A percentile compares a stretch with the other conserved stretches of the same genome.
These are phyloP conservation scores for Brettanomyces sp. DNA, from an alignment of 805 yeast genomes.

Conservation along the genomic window DNA sequence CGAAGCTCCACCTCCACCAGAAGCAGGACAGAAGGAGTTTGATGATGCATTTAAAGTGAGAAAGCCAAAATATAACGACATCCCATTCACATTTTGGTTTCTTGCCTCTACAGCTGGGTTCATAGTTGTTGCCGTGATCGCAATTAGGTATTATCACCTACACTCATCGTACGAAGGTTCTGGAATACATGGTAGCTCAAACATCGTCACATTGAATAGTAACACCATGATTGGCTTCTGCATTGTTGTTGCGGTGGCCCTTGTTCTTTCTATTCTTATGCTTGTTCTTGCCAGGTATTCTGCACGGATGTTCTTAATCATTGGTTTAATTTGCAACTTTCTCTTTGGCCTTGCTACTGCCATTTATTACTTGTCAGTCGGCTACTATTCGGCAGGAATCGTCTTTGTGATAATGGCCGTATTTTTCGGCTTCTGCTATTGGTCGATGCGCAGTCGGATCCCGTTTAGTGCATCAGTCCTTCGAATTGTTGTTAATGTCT, in stretches of 20 bases:
- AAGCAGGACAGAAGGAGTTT: constrained; percentile 32
- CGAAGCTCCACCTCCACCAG: constrained; percentile 20
- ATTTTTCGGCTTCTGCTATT: constrained; percentile 10
- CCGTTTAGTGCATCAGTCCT: constrained; percentile 20
- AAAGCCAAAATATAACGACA: constrained; percentile 57
- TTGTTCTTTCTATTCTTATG: constrained; percentile 48
- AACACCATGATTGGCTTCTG: constrained; percentile 65
- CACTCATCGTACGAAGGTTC: constrained; percentile 50
- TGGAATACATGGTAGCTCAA: constrained; percentile 45
- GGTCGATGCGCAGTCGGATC: constrained; percentile 15
- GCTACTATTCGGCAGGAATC: constrained; percentile 73
- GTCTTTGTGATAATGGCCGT: constrained; percentile 29
- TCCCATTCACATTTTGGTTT: constrained; percentile 53
- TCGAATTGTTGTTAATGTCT: constrained; percentile 53
- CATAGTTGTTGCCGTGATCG: constrained; percentile 57
- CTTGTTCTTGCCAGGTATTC: constrained; percentile 51
- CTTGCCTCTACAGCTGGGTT: constrained; percentile 46
- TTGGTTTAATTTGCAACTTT: constrained; percentile 63
- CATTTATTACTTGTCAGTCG: constrained; percentile 57
- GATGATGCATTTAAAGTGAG: constrained; percentile 60
- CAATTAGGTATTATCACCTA: constrained; percentile 52
- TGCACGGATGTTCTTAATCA: constrained; percentile 58
- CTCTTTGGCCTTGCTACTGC: constrained; percentile 67
- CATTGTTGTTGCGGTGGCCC: constrained; percentile 51
- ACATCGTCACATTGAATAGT: constrained; percentile 60